Conservation (phyloP, 176 grass and related monocot genomes). For the Elaeis guineensis region DNA sequence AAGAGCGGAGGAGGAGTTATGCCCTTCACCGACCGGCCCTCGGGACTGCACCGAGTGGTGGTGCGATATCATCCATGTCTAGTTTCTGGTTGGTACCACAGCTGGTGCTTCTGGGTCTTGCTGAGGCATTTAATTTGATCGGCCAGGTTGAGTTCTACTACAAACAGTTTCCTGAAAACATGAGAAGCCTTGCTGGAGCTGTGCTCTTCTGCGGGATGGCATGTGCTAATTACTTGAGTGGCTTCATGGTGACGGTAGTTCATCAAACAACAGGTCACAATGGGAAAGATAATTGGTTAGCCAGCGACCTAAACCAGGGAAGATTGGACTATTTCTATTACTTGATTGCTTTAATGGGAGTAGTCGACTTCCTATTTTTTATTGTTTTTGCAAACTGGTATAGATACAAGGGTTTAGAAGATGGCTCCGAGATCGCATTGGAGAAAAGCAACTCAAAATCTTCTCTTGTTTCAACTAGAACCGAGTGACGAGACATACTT, state of each 20-base stretch:
- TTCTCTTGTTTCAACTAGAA: too few species aligned
- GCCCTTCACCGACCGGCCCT: neutral
- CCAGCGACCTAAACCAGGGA: constrained; percentile 54
- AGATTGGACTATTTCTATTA: constrained; percentile 57
- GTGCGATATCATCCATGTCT: constrained; percentile 26
- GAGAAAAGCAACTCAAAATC: too few species aligned
- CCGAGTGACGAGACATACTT: too few species aligned
- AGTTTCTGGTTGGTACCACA: constrained; percentile 58
- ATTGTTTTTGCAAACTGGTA: too few species aligned
- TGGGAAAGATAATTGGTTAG: constrained; percentile 30
- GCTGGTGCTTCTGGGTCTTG: constrained; percentile 38
- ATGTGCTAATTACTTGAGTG: constrained; percentile 49
- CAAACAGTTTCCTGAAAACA: constrained; percentile 74
- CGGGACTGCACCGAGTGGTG: neutral
- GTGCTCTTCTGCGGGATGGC: constrained; percentile 45
- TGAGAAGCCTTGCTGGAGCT: constrained; percentile 63
- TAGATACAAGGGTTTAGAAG: too few species aligned
- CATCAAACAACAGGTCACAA: constrained; percentile 13
- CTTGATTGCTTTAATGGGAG: too few species aligned
- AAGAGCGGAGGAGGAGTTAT: constrained; percentile 23
- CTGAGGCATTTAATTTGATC: constrained; percentile 61
- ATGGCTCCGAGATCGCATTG: too few species aligned
- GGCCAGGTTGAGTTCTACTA: constrained; percentile 80
- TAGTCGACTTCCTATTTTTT: too few species aligned
- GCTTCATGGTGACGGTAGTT: constrained; percentile 29